These are phyloP conservation scores for Diversispora epigaea DNA, from an alignment of 192 early-diverging fungal genomes.

Conservation along the genomic window DNA sequence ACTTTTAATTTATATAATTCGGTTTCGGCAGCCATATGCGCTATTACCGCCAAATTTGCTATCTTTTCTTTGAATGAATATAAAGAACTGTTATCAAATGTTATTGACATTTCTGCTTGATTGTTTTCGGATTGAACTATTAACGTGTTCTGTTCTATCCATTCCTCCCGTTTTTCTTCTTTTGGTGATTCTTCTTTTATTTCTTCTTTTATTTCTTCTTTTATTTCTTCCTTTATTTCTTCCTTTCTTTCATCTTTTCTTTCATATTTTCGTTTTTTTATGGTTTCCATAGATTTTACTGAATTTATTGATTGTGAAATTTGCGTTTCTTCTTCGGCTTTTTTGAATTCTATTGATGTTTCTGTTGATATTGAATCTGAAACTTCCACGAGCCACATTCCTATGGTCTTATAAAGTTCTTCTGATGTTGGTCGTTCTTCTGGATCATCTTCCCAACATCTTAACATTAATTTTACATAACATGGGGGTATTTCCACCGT, in stretches of 20 bases:
- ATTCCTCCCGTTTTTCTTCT: too few species aligned
- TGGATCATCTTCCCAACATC: conserved; percentile 28
- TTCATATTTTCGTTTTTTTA: background rate
- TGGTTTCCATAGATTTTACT: background rate
- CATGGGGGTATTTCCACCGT: background rate
- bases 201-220: too few species aligned
- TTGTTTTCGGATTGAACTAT: background rate
- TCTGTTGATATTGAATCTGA: background rate
- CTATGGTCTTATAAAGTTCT: conserved; percentile 42
- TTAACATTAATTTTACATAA: background rate
- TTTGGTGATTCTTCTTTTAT: too few species aligned
- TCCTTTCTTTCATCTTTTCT: too few species aligned
- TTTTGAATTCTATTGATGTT: background rate
- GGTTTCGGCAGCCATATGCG: conserved; percentile 5
- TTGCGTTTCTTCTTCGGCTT: background rate
- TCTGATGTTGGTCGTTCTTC: conserved; percentile 7
- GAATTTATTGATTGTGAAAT: background rate
- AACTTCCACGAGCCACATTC: background rate
- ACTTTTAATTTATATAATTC: background rate
- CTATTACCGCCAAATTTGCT: background rate
- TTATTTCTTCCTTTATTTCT: too few species aligned
- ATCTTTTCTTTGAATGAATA: background rate
- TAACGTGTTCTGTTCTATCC: background rate
- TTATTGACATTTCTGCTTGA: background rate
- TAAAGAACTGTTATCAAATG: background rate